phyloP scores from a whole-genome alignment of 225 moss, liverwort and hornwort species.

The Anthoceros angustus region DNA sequence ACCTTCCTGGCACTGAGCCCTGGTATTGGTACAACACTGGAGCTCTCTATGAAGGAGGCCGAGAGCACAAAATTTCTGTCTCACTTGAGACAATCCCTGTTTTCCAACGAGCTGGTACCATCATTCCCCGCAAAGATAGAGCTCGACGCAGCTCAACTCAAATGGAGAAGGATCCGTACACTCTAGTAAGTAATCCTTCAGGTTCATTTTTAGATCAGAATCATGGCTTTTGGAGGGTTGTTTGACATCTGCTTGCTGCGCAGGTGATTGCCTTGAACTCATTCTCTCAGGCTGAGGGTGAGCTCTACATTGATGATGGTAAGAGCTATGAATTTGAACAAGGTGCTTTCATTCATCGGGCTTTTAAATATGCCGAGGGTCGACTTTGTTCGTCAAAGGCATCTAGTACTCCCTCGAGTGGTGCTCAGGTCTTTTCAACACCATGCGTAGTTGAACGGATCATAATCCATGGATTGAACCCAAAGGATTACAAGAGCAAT shows the following conservation, averaged over 20 bases:
- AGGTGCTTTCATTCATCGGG: slow-evolving; percentile 73
- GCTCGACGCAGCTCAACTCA: slow-evolving; percentile 87
- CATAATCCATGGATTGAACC: not conserved
- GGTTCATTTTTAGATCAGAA: not conserved
- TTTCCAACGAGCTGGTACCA: slow-evolving; percentile 85
- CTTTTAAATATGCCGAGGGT: slow-evolving; percentile 60
- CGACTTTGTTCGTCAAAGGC: slow-evolving; percentile 63
- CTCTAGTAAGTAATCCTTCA: slow-evolving; percentile 35
- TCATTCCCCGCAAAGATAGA: slow-evolving; percentile 82
- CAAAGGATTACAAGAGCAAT: not conserved
- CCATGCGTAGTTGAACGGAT: not conserved
- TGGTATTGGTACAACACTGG: slow-evolving; percentile 83
- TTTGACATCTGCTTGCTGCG: not conserved
- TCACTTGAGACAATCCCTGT: slow-evolving; percentile 56
- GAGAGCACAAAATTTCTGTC: slow-evolving; percentile 50
- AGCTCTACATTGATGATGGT: slow-evolving; percentile 89
- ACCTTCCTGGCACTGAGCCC: slow-evolving; percentile 62
- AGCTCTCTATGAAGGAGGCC: slow-evolving; percentile 48
- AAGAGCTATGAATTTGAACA: slow-evolving; percentile 70
- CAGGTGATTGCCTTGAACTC: slow-evolving; percentile 88
- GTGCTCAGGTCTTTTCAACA: not conserved
- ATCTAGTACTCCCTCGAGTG: slow-evolving; percentile 7
- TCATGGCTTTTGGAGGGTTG: not conserved
- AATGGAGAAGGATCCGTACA: slow-evolving; percentile 95
- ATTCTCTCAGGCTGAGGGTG: slow-evolving; percentile 72